Base-by-base conservation (phyloP, 768 basidiomycete genomes). In the Panaeolus cyanescens region DNA sequence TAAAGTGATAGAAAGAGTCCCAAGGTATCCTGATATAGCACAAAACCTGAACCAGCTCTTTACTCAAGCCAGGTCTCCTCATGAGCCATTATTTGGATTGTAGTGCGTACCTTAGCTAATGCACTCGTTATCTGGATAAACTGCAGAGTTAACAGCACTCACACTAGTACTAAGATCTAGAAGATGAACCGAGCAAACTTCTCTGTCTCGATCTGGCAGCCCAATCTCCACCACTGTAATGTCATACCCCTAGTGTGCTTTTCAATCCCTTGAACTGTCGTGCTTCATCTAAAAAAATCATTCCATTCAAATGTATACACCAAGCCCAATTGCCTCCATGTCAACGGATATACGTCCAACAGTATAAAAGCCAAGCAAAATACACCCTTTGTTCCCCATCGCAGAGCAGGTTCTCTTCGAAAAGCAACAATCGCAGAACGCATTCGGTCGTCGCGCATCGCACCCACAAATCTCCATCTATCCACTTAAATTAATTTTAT, bases 321-420 rank as follows among this genome's bases (percentile, higher is more conserved):
- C n/a, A n/a, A n/a, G n/a, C n/a, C n/a, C n/a, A n/a, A n/a, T n/a
- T n/a, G n/a, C n/a, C n/a, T n/a, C n/a, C n/a, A n/a, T n/a, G n/a
- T n/a, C n/a, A n/a, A n/a, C n/a, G n/a, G n/a, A n/a, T n/a, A n/a
- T n/a, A n/a, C n/a, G n/a, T n/a, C n/a, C n/a, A n/a, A 34, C 22
- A 25, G 45, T 50, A 50, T 50, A 50, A 50, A 50, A 50, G 25
- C 22, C 19, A 50, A 12, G 7, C 45, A 28, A 30, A 15, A 15
- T 28, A n/a, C 25, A 50, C 8, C 36, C 6, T 28, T 45, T n/a
- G 22, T 25, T 28, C 45, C 45, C 45, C 45, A 50, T 50, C 45
- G 45, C 45, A 50, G 45, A 50, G 45, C 45, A 50, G 45, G 45
- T 50, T 50, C 45, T 50, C 45, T 50, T 50, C 45, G 45, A 50